These are phyloP conservation scores for Dipodascus albidus DNA, from an alignment of 805 yeast species.

Conservation along the genomic window DNA sequence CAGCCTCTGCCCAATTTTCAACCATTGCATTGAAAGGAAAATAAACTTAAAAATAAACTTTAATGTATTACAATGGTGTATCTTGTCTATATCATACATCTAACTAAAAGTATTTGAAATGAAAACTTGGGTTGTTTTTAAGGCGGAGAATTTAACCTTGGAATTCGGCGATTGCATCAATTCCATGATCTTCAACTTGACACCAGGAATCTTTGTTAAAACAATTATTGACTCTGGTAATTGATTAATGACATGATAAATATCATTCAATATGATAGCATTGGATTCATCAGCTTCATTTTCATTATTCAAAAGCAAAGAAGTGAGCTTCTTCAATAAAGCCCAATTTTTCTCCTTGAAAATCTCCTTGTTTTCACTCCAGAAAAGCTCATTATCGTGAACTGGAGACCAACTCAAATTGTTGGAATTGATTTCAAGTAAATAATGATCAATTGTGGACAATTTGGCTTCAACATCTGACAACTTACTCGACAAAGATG, in stretches of 20 bases:
- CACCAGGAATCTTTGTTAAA: slow-evolving; percentile 38
- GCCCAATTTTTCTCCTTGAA: slow-evolving; percentile 76
- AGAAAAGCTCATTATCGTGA: slow-evolving; percentile 77
- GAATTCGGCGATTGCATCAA: slow-evolving; percentile 70
- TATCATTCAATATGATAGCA: slow-evolving; percentile 39
- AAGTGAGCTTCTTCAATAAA: slow-evolving; percentile 50
- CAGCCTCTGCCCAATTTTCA: background rate
- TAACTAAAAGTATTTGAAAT: slow-evolving; percentile 67
- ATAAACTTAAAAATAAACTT: too few relatives aligned
- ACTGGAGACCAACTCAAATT: slow-evolving; percentile 84
- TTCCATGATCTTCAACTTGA: slow-evolving; percentile 75
- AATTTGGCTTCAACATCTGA: slow-evolving; percentile 64
- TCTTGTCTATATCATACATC: background rate
- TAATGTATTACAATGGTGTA: too few relatives aligned
- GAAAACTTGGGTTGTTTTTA: slow-evolving; percentile 87
- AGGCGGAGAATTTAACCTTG: slow-evolving; percentile 88
- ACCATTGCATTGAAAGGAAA: too few relatives aligned
- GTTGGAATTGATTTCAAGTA: slow-evolving; percentile 71
- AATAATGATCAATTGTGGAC: slow-evolving; percentile 88
- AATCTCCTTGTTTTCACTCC: slow-evolving; percentile 69
- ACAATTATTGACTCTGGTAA: slow-evolving; percentile 50
- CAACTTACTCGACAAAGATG: slow-evolving; percentile 43
- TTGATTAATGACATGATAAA: slow-evolving; percentile 47
- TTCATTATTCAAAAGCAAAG: slow-evolving; percentile 18
- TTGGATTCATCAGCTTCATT: slow-evolving; percentile 17